Conservation (phyloP, 306 rosid species). For the Dalbergia cultrata region DNA sequence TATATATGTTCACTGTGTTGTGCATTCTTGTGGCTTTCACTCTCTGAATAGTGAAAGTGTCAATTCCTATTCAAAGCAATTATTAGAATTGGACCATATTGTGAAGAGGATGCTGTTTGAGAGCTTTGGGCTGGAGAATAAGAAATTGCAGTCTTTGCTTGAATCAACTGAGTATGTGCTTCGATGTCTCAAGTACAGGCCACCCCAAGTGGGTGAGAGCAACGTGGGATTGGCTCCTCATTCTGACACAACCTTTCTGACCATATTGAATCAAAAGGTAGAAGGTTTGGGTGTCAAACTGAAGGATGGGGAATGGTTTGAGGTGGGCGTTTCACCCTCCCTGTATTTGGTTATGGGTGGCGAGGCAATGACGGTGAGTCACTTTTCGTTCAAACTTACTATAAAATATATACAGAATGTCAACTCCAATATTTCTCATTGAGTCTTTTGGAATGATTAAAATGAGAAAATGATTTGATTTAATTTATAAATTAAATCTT, state of each 20-base stretch:
- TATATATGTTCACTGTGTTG: neutral
- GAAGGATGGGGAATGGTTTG: slow-evolving; percentile 43
- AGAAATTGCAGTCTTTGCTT: slow-evolving; percentile 14
- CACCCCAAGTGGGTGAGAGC: slow-evolving; percentile 36
- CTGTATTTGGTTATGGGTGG: slow-evolving; percentile 48
- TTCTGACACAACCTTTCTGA: slow-evolving; percentile 40
- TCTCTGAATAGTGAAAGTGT: slow-evolving; percentile 16
- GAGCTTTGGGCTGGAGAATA: slow-evolving; percentile 33
- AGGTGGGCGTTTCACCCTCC: slow-evolving; percentile 34
- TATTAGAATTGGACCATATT: slow-evolving; percentile 31
- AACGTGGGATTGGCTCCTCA: slow-evolving; percentile 41
- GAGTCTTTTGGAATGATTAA: no score
- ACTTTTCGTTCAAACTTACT: neutral
- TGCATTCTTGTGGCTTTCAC: neutral
- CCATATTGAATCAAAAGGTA: slow-evolving; percentile 43
- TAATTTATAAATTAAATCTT: no score
- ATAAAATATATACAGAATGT: no score
- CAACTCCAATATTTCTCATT: no score
- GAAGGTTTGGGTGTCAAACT: slow-evolving; percentile 32
- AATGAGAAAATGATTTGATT: no score
- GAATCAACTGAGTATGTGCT: slow-evolving; percentile 42
- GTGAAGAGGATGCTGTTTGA: slow-evolving; percentile 47
- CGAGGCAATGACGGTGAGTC: slow-evolving; percentile 41
- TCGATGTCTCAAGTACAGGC: slow-evolving; percentile 37
- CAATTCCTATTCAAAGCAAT: slow-evolving; percentile 27